Evolutionary conservation across 2,329 filamentous ascomycete species (phyloP).

Genomic region (Alternaria sp.): DNA sequence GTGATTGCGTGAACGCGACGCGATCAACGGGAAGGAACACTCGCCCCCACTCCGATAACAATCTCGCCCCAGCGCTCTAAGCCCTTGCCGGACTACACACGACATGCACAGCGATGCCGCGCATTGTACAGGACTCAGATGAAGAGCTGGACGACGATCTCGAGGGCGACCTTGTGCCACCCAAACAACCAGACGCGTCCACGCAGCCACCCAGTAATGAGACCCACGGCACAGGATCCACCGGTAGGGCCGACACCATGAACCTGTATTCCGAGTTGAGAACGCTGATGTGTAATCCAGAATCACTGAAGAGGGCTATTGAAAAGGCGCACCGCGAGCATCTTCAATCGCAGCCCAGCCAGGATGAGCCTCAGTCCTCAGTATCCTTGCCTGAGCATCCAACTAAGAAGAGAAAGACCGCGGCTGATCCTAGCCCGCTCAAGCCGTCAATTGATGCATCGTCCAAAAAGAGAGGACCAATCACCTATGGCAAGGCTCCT

Average conservation of each 20-base stretch:
- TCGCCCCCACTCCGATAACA: neutral
- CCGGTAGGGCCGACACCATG: conserved; percentile 31
- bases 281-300: conserved; percentile 18
- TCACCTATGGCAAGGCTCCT: conserved; percentile 23
- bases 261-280: neutral
- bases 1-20: conserved; percentile 35
- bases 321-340: conserved; percentile 38
- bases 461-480: conserved; percentile 9
- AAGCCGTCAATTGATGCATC: conserved; percentile 1
- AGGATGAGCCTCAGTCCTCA: conserved; percentile 28
- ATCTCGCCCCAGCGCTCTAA: neutral
- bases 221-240: conserved; percentile 38
- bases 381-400: conserved; percentile 28
- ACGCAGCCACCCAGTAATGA: conserved; percentile 15
- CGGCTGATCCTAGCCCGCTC: conserved; percentile 13
- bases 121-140: conserved; percentile 50
- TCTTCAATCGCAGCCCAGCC: conserved; percentile 28
- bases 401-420: conserved; percentile 37
- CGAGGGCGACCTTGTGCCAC: conserved; percentile 19
- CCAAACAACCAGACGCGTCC: conserved; percentile 28
- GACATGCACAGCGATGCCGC: conserved; percentile 27
- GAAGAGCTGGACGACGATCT: conserved; percentile 48
- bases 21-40: conserved; percentile 15
- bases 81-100: neutral
- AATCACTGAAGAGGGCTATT: conserved; percentile 35